A percentile compares a stretch with the other conserved stretches of the same genome.
These are phyloP conservation scores for Fomitopsis pulvina DNA, from an alignment of 768 basidiomycete species.

Conservation along the genomic window DNA sequence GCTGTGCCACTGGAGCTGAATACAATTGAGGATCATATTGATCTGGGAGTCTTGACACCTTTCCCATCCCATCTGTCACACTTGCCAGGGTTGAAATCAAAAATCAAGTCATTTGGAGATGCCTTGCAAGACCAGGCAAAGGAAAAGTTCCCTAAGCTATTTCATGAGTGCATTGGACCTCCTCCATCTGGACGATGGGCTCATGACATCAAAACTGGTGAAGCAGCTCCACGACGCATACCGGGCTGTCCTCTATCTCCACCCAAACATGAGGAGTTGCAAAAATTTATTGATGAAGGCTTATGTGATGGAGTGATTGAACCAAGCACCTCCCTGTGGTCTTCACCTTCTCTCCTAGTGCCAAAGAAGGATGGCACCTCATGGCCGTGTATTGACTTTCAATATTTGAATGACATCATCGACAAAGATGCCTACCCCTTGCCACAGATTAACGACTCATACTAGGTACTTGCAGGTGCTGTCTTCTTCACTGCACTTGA, in stretches of 20 bases:
- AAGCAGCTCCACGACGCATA: constrained; percentile 18
- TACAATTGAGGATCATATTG: background rate
- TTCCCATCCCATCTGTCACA: background rate
- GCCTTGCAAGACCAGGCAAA: background rate
- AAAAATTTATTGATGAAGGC: constrained; percentile 29
- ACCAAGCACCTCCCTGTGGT: constrained; percentile 19
- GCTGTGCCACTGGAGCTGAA: background rate
- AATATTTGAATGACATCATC: constrained; percentile 25
- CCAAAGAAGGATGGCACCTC: constrained; percentile 20
- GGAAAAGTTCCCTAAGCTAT: background rate
- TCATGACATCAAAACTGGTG: constrained; percentile 24
- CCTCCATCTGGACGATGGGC: constrained; percentile 1
- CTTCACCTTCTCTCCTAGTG: constrained; percentile 22
- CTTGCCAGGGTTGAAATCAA: background rate
- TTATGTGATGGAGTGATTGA: constrained; percentile 26
- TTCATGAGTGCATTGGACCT: constrained; percentile 12
- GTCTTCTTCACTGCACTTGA: constrained; percentile 32
- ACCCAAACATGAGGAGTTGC: constrained; percentile 27
- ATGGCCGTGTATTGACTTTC: constrained; percentile 21
- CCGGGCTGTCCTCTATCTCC: constrained; percentile 21
- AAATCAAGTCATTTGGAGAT: constrained; percentile 10
- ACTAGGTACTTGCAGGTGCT: constrained; percentile 16
- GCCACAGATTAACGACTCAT: constrained; percentile 25
- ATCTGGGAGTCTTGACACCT: background rate
- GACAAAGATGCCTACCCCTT: constrained; percentile 29